Evolutionary conservation across 2,329 filamentous ascomycete genomes (phyloP).

Genomic region (Xylariaceae sp.): DNA sequence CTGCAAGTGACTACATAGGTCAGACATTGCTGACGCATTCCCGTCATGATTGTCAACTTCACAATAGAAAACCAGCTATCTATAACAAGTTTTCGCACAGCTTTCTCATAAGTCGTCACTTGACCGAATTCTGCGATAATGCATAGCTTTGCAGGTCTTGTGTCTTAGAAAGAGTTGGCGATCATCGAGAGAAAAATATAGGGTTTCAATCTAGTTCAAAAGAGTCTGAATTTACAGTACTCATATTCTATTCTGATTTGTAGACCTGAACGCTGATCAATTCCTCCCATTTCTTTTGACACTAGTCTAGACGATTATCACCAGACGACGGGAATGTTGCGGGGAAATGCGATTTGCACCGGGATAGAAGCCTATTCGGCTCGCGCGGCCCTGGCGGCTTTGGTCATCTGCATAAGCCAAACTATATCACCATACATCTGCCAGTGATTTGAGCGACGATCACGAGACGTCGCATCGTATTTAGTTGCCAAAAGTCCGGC

Average conservation of each 20-base stretch:
- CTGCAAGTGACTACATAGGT: too few relatives aligned
- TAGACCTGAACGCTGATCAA: not conserved
- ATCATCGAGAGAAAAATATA: too few relatives aligned
- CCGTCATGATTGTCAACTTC: too few relatives aligned
- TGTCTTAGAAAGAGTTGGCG: too few relatives aligned
- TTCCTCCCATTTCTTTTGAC: not conserved
- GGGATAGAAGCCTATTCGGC: slow-evolving; percentile 15
- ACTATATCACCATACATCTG: slow-evolving; percentile 2
- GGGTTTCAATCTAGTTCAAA: too few relatives aligned
- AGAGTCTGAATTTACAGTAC: not conserved
- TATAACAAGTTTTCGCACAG: too few relatives aligned
- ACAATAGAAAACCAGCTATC: too few relatives aligned
- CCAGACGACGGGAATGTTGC: not conserved
- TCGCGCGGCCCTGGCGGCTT: slow-evolving; percentile 15
- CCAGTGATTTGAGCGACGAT: slow-evolving; percentile 21
- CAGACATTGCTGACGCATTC: too few relatives aligned
- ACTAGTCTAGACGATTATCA: slow-evolving; percentile 3
- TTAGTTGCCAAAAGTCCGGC: slow-evolving; percentile 14
- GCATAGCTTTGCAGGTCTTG: too few relatives aligned
- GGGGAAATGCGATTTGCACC: slow-evolving; percentile 3
- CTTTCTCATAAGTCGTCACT: too few relatives aligned
- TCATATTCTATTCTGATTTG: not conserved
- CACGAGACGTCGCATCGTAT: slow-evolving; percentile 10
- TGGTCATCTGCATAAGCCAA: slow-evolving; percentile 20
- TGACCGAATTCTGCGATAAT: too few relatives aligned